Evolutionary conservation across 148 eudicot species (phyloP), one percentile per base, ranked within the genome.

Genomic region (Suaeda aralocaspica): DNA sequence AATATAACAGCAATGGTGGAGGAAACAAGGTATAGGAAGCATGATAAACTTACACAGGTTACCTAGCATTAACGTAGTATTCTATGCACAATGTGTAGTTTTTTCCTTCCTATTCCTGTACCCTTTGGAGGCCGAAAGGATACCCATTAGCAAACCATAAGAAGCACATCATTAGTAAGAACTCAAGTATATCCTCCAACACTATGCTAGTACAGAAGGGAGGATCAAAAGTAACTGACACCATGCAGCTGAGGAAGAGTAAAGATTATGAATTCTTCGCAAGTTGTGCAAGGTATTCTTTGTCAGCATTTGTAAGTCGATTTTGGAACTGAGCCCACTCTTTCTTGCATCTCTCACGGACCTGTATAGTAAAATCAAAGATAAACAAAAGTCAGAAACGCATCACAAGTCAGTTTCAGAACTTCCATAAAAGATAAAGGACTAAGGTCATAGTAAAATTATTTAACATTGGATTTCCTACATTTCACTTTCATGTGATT

Each of bases 311-410:
- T 2, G 88, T 86, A 59, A 92, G 91, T 12, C 92, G 96, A 39
- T 84, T 86, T 74, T 89, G 96, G 68, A 92, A 92, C 72, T 76
- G 75, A 14, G 83, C 84, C 97, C 97, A 92, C 80, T 92, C 97
- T 25, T 72, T 84, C 75, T 78, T 92, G 83, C 97, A 92, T 72
- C 97, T 85, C 51, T 83, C 85, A 46, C 96, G 82, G 75, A 92
- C 97, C 97, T 92, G 64, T 12, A 67, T 22, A 61, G 39, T 14
- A 59, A 44, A 12, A 33, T 34, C 25, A 39, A 29, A 39, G 1
- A 12, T 5, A 58, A 16, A 41, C 7, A 66, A 30, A 49, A 6
- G 9, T 22, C 59, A 72, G 53, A 31, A 24, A 59, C 28, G 41
- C 36, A 42, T 18, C 61, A 5, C 25, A 46, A 25, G 52, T 28